These are phyloP conservation scores for Saturnispora dispora DNA, from an alignment of 805 yeast genomes.

Conservation along the genomic window DNA sequence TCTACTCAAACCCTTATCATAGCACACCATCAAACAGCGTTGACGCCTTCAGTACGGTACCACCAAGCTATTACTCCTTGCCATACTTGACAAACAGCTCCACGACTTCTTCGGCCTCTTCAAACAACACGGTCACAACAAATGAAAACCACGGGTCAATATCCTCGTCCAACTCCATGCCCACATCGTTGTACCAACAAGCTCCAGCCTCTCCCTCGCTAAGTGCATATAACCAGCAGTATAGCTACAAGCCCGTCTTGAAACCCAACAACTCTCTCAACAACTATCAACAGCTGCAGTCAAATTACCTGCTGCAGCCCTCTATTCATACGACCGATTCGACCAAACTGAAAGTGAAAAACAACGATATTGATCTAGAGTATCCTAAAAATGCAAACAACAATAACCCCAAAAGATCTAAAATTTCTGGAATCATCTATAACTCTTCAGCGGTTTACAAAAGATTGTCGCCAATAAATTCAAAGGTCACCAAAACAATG, in stretches of 20 bases:
- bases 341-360: background rate
- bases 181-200: background rate
- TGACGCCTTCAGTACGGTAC: background rate
- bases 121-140: background rate
- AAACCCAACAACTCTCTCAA: background rate
- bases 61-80: background rate
- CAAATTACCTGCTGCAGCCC: background rate
- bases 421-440: slow-evolving; percentile 22
- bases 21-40: background rate
- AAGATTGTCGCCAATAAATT: slow-evolving; percentile 9
- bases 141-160: background rate
- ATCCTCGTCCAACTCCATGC: background rate
- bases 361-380: background rate
- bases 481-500: background rate
- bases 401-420: slow-evolving; percentile 8
- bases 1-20: background rate
- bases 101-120: background rate
- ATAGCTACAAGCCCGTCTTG: background rate
- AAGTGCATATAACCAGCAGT: background rate
- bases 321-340: background rate
- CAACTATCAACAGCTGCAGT: background rate
- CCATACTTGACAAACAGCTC: background rate
- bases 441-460: slow-evolving; percentile 22
- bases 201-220: background rate
- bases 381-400: background rate